These are phyloP conservation scores for Lactarius deliciosus DNA, from an alignment of 768 basidiomycete species.

Conservation along the genomic window DNA sequence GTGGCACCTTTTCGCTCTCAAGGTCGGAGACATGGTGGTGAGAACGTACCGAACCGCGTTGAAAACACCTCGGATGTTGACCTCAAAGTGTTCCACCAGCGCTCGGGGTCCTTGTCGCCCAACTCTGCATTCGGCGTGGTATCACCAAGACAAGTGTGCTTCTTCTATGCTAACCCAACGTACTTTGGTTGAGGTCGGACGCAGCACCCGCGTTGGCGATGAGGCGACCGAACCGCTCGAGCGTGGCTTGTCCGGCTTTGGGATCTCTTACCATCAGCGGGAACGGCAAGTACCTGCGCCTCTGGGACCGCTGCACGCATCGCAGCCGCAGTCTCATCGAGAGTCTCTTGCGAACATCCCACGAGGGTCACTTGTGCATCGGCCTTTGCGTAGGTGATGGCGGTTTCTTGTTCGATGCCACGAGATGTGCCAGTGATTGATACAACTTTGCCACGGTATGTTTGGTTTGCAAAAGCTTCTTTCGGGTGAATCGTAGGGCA, in stretches of 20 bases:
- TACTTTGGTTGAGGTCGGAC: not conserved
- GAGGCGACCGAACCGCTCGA: slow-evolving; percentile 32
- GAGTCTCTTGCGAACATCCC: slow-evolving; percentile 16
- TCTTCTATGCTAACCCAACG: not conserved
- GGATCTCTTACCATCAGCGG: slow-evolving; percentile 26
- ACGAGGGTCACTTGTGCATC: slow-evolving; percentile 27
- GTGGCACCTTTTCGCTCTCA: not conserved
- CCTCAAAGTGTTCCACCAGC: slow-evolving; percentile 34
- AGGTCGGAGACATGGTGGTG: not conserved
- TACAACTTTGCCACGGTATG: slow-evolving; percentile 29
- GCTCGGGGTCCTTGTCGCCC: slow-evolving; percentile 24
- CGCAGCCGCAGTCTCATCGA: slow-evolving; percentile 28
- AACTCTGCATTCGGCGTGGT: slow-evolving; percentile 5
- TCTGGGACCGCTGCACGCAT: slow-evolving; percentile 7
- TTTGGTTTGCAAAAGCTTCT: not conserved
- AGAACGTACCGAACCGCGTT: slow-evolving; percentile 30
- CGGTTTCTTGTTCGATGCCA: slow-evolving; percentile 29
- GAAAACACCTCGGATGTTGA: slow-evolving; percentile 33
- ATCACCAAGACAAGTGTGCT: not conserved
- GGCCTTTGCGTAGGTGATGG: too few species aligned
- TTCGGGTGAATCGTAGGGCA: slow-evolving; percentile 19
- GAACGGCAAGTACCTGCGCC: slow-evolving; percentile 21
- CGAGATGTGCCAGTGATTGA: slow-evolving; percentile 29
- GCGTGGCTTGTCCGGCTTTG: slow-evolving; percentile 22
- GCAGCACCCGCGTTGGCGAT: slow-evolving; percentile 23